Percentiles rank a stretch among this genome's conserved stretches.
phyloP scores from a whole-genome alignment of 1,284 basidiomycete genomes.

The Hymenochaete sp. region DNA sequence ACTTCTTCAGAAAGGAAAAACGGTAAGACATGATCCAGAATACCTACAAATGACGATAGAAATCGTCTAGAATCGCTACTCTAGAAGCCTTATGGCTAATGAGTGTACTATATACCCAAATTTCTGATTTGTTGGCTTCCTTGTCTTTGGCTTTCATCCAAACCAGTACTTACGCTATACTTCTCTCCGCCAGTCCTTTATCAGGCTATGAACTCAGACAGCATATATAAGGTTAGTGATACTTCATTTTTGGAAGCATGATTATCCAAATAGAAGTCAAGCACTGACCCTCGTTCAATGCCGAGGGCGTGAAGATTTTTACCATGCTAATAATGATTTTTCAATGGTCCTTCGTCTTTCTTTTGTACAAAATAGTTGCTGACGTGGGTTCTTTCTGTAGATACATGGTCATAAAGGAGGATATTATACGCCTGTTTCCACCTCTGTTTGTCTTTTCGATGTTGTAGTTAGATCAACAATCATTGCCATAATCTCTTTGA shows the following conservation, averaged over 20 bases:
- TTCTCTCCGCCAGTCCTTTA: background rate
- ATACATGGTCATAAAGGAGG: background rate
- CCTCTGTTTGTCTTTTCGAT: background rate
- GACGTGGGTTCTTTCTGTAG: background rate
- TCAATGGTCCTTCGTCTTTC: no score
- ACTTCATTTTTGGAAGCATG: conserved; percentile 33
- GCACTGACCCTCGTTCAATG: conserved; percentile 68
- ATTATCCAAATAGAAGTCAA: conserved; percentile 81
- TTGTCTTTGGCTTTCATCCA: background rate
- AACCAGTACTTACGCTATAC: background rate
- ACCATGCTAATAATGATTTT: conserved; percentile 90
- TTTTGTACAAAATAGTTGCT: conserved; percentile 1
- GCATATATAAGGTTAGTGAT: background rate
- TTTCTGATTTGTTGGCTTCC: conserved; percentile 52
- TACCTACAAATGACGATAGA: no score
- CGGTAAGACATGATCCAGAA: no score
- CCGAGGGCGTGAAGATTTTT: conserved; percentile 56
- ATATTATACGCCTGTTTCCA: background rate
- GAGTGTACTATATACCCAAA: conserved; percentile 77
- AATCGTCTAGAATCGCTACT: conserved; percentile 3
- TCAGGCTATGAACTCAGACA: background rate
- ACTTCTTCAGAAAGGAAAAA: no score
- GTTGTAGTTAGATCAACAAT: conserved; percentile 8
- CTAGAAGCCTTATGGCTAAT: conserved; percentile 37
- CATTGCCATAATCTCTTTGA: conserved; percentile 15